A percentile compares a stretch with the other conserved stretches of the same genome.
phyloP scores from a whole-genome alignment of 495 filamentous ascomycete genomes.

The Extremus antarcticus region DNA sequence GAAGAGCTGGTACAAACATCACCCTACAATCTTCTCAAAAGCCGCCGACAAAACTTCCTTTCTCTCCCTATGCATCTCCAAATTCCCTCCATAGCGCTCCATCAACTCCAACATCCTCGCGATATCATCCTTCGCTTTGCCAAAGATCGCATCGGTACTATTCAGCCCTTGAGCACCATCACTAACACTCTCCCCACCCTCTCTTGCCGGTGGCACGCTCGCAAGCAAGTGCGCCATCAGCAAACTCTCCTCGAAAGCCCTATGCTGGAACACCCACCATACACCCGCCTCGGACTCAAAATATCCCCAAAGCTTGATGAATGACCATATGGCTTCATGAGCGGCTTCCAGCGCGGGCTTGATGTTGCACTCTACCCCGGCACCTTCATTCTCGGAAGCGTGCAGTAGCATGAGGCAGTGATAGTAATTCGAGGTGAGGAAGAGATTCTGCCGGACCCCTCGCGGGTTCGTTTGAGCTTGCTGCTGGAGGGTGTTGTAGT shows the following conservation, averaged over 20 bases:
- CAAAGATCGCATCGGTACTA: conserved; percentile 7
- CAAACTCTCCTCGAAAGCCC: conserved; percentile 56
- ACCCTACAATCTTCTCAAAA: conserved; percentile 17
- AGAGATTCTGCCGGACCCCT: conserved; percentile 54
- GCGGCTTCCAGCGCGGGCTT: conserved; percentile 57
- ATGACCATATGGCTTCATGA: conserved; percentile 48
- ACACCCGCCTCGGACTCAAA: conserved; percentile 56
- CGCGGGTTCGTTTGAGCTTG: conserved; percentile 45
- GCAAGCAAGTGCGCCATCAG: conserved; percentile 26
- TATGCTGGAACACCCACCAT: conserved; percentile 69
- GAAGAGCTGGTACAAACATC: not conserved
- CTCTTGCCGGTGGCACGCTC: not conserved
- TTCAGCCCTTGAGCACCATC: not conserved
- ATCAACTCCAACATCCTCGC: conserved; percentile 25
- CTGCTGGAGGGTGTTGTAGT: conserved; percentile 39
- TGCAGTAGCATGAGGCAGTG: conserved; percentile 65
- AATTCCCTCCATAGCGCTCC: conserved; percentile 25
- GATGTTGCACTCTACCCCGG: conserved; percentile 45
- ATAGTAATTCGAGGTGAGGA: conserved; percentile 59
- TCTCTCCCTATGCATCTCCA: conserved; percentile 30
- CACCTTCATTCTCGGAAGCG: conserved; percentile 46
- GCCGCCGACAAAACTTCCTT: conserved; percentile 29
- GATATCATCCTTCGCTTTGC: conserved; percentile 16
- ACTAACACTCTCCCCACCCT: not conserved
- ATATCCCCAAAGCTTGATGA: conserved; percentile 53